Evolutionary conservation across 2,329 filamentous ascomycete genomes (phyloP), one percentile per base, ranked within the genome.

Genomic region (Colletotrichum echinochloae): DNA sequence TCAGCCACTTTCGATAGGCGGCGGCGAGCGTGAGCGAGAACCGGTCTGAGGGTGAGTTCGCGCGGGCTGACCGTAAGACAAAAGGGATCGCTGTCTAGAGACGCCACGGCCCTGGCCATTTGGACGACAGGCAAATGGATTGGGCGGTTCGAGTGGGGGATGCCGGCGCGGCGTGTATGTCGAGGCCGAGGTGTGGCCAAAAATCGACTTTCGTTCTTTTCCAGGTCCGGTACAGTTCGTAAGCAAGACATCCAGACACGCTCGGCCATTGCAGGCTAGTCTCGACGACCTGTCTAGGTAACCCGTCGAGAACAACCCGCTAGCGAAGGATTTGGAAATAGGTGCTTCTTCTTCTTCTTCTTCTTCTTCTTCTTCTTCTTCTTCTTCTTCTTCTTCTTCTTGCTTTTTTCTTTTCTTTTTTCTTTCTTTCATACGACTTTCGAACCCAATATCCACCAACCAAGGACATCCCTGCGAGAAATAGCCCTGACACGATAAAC

Each of bases 1-100:
- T 28, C 30, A 56, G 65, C 65, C 56, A 71, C 54, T 62, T 44
- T 18, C 64, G 55, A 63, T 54, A 54, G 65, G 49, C 41, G 56
- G 49, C 57, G 26, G 37, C 57, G 46, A 37, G 28, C 46, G 28
- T 56, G 67, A 33, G 26, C 63, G 61, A 67, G 57, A 28, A 37
- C 30, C 30, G 41, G 52, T 23, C 54, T 54, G 54, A 55, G 49
- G 65, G 54, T 41, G 55, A 65, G 39, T 46, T 71, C 30, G 59
- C 66, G 55, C 65, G 69, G 60, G 56, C 54, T 65, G 66, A 55
- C 60, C 69, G 69, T 41, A 33, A 71, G 66, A 71, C 65, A 65
- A 70, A 65, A 60, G 39, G 9, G 60, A 70, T 69, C 56, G 60
- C 48, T 71, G 46, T 57, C 59, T 48, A 56, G 54, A 48, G 26